Evolutionary conservation across 1,284 basidiomycete species (phyloP).

Genomic region (Paramarasmius palmivorus): DNA sequence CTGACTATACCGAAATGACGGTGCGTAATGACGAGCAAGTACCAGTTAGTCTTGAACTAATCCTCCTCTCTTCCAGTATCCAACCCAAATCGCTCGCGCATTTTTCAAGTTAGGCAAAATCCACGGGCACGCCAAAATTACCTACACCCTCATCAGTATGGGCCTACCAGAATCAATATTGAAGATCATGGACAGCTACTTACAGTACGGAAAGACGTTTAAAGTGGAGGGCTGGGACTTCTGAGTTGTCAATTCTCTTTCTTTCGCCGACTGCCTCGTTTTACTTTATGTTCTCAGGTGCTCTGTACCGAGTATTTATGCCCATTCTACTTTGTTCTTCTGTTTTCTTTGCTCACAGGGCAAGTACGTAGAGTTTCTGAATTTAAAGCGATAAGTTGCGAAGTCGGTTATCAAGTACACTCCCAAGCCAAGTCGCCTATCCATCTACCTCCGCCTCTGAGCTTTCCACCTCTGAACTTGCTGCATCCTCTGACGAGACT

Average conservation of each 20-base stretch:
- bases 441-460: no score
- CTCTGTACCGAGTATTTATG: no score
- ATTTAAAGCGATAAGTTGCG: no score
- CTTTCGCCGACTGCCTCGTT: neutral
- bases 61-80: slow-evolving; percentile 58
- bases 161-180: slow-evolving; percentile 82
- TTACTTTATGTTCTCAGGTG: neutral
- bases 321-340: neutral
- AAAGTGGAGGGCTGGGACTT: slow-evolving; percentile 82
- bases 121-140: slow-evolving; percentile 95
- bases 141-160: slow-evolving; percentile 93
- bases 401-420: no score
- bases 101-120: slow-evolving; percentile 92
- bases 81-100: slow-evolving; percentile 85
- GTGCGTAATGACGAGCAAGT: slow-evolving; percentile 43
- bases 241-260: slow-evolving; percentile 28
- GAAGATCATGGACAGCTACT: slow-evolving; percentile 85
- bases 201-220: slow-evolving; percentile 80
- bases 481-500: no score
- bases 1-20: slow-evolving; percentile 82
- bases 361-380: neutral
- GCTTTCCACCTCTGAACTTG: no score
- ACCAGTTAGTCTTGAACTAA: neutral
- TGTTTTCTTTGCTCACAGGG: neutral
- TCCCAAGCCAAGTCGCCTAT: no score